phyloP scores from a whole-genome alignment of 352 stramenopile species.

The Phytopythium mirpurense region DNA sequence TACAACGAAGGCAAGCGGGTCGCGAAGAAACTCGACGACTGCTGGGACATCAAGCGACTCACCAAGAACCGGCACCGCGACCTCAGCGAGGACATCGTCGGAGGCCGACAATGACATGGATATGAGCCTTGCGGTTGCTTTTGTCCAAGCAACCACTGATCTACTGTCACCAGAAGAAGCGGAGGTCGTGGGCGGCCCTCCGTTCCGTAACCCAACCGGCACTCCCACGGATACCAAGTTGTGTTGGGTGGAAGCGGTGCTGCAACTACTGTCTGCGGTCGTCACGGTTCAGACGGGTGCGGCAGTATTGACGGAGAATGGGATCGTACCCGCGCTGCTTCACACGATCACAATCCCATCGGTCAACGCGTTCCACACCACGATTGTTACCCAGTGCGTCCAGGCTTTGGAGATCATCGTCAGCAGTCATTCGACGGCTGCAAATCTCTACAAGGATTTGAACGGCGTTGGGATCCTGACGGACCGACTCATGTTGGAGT shows the following conservation, averaged over 20 bases:
- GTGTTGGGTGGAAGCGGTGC: slow-evolving; percentile 75
- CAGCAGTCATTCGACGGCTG: slow-evolving; percentile 61
- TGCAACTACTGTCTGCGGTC: slow-evolving; percentile 65
- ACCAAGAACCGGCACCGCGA: neutral
- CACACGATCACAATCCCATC: slow-evolving; percentile 67
- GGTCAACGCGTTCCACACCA: slow-evolving; percentile 51
- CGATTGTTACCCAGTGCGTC: slow-evolving; percentile 73
- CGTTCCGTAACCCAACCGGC: slow-evolving; percentile 44
- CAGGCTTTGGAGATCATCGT: slow-evolving; percentile 80
- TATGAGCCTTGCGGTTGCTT: slow-evolving; percentile 83
- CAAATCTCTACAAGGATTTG: slow-evolving; percentile 73
- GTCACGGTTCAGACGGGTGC: slow-evolving; percentile 74
- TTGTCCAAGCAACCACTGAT: slow-evolving; percentile 84
- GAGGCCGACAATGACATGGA: slow-evolving; percentile 79
- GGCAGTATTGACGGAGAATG: slow-evolving; percentile 77
- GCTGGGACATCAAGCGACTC: slow-evolving; percentile 9
- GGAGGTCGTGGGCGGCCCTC: slow-evolving; percentile 38
- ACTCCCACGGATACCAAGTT: slow-evolving; percentile 48
- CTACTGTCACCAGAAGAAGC: slow-evolving; percentile 60
- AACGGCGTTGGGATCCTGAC: slow-evolving; percentile 84
- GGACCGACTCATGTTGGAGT: slow-evolving; percentile 64
- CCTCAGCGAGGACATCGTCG: slow-evolving; percentile 9
- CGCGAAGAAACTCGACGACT: slow-evolving; percentile 4
- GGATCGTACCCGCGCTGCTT: slow-evolving; percentile 72
- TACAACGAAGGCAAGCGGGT: slow-evolving; percentile 6